phyloP scores from a whole-genome alignment of 257 asterid genomes.

The Anisodus tanguticus region DNA sequence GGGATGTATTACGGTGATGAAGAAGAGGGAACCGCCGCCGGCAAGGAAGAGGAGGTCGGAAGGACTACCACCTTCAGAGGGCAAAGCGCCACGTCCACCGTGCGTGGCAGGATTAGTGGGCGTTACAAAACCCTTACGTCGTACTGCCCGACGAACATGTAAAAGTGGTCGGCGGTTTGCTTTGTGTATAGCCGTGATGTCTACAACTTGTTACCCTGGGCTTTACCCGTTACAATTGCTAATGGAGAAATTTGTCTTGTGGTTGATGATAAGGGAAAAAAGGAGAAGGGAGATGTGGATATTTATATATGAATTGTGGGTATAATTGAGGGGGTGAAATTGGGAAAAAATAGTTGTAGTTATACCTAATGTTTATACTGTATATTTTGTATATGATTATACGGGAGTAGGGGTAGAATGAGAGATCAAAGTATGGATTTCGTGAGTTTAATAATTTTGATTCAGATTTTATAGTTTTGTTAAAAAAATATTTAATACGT shows the following conservation, averaged over 20 bases:
- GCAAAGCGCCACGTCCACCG: constrained; percentile 99
- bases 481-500: too few species aligned
- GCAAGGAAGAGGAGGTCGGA: constrained; percentile 99
- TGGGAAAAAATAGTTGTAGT: too few species aligned
- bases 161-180: constrained; percentile 52
- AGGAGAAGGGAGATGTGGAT: background rate
- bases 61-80: constrained; percentile 97
- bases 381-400: too few species aligned
- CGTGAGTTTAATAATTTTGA: too few species aligned
- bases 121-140: constrained; percentile 78
- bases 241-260: background rate
- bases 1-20: background rate
- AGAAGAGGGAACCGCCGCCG: constrained; percentile 71
- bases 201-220: constrained; percentile 56
- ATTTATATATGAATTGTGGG: background rate
- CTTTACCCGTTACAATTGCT: constrained; percentile 31
- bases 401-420: too few species aligned
- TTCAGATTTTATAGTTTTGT: too few species aligned
- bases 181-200: constrained; percentile 89
- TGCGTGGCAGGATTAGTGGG: constrained; percentile 91
- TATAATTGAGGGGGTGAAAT: too few species aligned
- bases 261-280: background rate
- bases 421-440: too few species aligned
- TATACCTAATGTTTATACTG: too few species aligned
- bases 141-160: constrained; percentile 65